Percentiles rank a stretch among this genome's conserved stretches.
Evolutionary conservation across 345 rosid species (phyloP).

Genomic region (sweet orange (Citrus sinensis)): DVS_A1.0 CM039163.1:25643001-25643500

Average conservation of each 20-base stretch:
- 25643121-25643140: neutral
- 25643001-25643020: neutral
- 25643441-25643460: neutral
- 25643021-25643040: constrained; percentile 19
- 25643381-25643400: no score
- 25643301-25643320: no score
- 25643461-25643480: constrained; percentile 40
- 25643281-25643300: neutral
- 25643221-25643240: no score
- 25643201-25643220: no score
- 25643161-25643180: no score
- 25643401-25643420: no score
- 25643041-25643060: constrained; percentile 19
- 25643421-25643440: no score
- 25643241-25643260: neutral
- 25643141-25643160: no score
- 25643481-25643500: constrained; percentile 47
- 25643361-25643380: no score
- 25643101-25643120: neutral
- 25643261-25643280: neutral
- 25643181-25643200: no score
- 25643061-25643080: constrained; percentile 36
- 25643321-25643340: no score
- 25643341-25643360: no score
- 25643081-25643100: neutral